Base-by-base conservation (phyloP, 768 basidiomycete species). In the Tylopilus felleus region DNA sequence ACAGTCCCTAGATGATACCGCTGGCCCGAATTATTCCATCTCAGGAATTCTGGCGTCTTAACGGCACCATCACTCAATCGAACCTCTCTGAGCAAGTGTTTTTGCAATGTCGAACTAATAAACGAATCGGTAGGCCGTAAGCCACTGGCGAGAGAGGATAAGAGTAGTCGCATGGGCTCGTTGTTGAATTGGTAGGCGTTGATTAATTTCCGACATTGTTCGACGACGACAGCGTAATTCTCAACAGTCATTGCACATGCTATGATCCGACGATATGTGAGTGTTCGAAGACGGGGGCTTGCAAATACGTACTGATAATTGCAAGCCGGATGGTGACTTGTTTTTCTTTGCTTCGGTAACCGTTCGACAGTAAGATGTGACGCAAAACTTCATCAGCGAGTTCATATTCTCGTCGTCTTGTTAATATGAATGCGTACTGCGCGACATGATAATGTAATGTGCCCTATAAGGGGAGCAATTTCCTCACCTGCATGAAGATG, bases 171-270 rank as follows among this genome's bases (percentile, higher is more conserved):
- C 13, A 89, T 72, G 0, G 93, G 87, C 39, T 95, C 92, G 49
- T 93, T 89, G 64, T 93, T 87, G 75, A 90, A 93, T 64, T 96
- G 93, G 63, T 93, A 77, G 0, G 73, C 71, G 29, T 80, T 84
- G 52, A 90, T 83, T 29, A 98, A 72, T 57, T 88, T 88, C 23
- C 93, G 83, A 29, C 80, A 80, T 63, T 91, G 87, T 55, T 91
- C 87, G 16, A 91, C 81, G 16, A 89, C 81, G 10, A 77, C 72
- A 21, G 74, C 62, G 62, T 80, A 80, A 12, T 82, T 78, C 47
- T 81, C 74, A 5, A 76, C 80, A 1, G 77, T 68, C 35, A 90
- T 80, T 8, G 86, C 85, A 64, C 89, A 91, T 1, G 93, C 94
- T 96, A 63, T 5, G 38, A 40, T 49, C 6, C 4, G 31, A 38